These are phyloP conservation scores for Aspergillus cejpii DNA, from an alignment of 2,329 filamentous ascomycete genomes.

Conservation along the genomic window DNA sequence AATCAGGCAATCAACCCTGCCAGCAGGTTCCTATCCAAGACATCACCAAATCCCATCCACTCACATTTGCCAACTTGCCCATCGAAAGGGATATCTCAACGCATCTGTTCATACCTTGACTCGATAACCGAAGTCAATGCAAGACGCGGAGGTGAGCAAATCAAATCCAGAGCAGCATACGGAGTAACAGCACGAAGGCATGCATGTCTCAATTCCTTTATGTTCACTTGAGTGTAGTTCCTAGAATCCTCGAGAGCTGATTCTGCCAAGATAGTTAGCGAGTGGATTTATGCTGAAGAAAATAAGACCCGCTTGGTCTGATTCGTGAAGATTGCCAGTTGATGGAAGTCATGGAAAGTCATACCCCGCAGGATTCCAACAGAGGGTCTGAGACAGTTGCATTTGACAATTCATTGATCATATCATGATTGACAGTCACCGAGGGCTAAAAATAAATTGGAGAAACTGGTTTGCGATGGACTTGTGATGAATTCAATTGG, in stretches of 20 bases:
- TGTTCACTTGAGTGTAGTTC: not conserved
- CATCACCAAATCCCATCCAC: not conserved
- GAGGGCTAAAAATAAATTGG: not conserved
- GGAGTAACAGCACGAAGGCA: not conserved
- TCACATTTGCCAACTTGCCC: not conserved
- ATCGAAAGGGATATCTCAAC: not conserved
- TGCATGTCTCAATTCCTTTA: not conserved
- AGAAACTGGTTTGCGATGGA: not conserved
- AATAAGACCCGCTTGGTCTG: not conserved
- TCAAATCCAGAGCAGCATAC: no score
- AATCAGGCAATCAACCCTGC: not conserved
- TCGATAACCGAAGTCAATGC: not conserved
- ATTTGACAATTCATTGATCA: conserved; percentile 8
- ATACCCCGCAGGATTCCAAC: conserved; percentile 10
- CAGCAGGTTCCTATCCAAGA: not conserved
- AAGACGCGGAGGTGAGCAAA: not conserved
- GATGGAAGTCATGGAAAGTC: conserved; percentile 11
- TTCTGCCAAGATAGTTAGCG: not conserved
- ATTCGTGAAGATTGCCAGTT: not conserved
- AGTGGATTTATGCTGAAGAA: not conserved
- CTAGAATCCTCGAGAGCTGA: no score
- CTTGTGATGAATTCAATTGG: not conserved
- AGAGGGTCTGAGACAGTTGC: conserved; percentile 19
- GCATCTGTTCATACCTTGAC: not conserved
- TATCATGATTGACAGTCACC: not conserved